Conservation (phyloP, 805 yeast genomes). For the Nakazawaea molendinolei region DNA sequence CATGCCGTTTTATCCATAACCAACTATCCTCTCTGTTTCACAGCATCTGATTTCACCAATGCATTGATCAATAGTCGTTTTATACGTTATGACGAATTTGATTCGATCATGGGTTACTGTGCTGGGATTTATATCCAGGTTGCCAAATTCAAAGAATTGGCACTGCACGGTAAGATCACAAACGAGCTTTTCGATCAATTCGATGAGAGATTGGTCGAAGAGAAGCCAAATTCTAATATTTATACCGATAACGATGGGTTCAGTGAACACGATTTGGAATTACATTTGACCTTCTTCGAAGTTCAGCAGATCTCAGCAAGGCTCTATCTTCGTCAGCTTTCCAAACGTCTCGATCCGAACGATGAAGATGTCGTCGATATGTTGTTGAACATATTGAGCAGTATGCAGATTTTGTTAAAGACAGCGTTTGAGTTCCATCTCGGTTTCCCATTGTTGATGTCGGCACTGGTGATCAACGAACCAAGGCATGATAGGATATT, state of each 20-base stretch:
- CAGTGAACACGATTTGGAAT: slow-evolving; percentile 18
- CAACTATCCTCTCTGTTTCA: background rate
- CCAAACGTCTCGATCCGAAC: slow-evolving; percentile 14
- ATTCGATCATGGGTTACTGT: slow-evolving; percentile 8
- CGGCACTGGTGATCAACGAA: slow-evolving; percentile 21
- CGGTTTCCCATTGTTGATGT: slow-evolving; percentile 31
- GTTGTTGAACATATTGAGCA: slow-evolving; percentile 17
- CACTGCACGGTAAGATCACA: background rate
- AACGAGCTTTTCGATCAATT: background rate
- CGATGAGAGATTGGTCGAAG: slow-evolving; percentile 1
- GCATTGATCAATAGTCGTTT: slow-evolving; percentile 1
- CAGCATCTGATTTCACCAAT: background rate
- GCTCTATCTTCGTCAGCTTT: slow-evolving; percentile 20
- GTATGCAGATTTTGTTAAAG: slow-evolving; percentile 25
- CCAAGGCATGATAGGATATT: background rate
- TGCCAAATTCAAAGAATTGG: background rate
- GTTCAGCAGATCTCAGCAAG: slow-evolving; percentile 23
- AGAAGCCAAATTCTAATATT: slow-evolving; percentile 1
- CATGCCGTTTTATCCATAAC: background rate
- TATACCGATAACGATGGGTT: slow-evolving; percentile 3
- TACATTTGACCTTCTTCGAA: slow-evolving; percentile 32
- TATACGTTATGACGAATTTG: slow-evolving; percentile 4
- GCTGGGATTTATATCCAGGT: slow-evolving; percentile 3
- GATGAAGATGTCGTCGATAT: slow-evolving; percentile 14
- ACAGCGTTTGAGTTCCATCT: slow-evolving; percentile 25